Evolutionary conservation across 768 basidiomycete species (phyloP), one percentile per base, ranked within the genome.

Genomic region (Hypholoma sublateritium): DNA sequence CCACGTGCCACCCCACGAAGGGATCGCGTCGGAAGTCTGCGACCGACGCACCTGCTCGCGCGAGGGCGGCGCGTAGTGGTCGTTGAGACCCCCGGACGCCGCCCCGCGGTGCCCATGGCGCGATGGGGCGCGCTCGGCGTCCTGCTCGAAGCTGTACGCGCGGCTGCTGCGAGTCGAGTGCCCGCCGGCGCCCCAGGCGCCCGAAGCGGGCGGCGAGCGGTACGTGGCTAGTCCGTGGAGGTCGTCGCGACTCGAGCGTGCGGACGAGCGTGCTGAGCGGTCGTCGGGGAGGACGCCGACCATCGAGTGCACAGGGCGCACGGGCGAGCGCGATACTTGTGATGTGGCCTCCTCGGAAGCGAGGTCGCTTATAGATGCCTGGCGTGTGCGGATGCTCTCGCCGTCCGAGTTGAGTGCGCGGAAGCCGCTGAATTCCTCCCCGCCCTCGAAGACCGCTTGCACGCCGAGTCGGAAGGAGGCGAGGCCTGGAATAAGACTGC

Each of bases 251-350:
- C 42, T 13, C 21, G 24, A 14, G 43, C 42, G 6, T 45, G 24
- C 19, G 13, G 25, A 32, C 28, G 28, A 19, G 44, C 9, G 59
- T 22, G 36, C 49, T 12, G 19, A 55, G 52, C 2, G 52, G 19
- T 55, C 53, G 5, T 19, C 51, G 35, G 64, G 67, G 5, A 69
- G 44, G 5, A 69, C 67, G 17, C 67, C 67, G 5, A 67, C 67
- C 67, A 69, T 66, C 6, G 65, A 59, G 1, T 55, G 54, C 2
- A 68, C 57, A 34, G 60, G 58, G 24, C 67, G 53, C 8, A 56
- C 55, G 39, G 67, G 67, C 7, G 65, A 68, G 16, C 43, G 49
- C 13, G 51, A 25, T 19, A 42, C 28, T 25, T 48, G 58, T 41
- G 55, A 42, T 7, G 28, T 32, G 13, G 32, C 41, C 34, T 46